Conservation (phyloP, 371 early-diverging fungal genomes). For the Saksenaea oblongispora region DNA sequence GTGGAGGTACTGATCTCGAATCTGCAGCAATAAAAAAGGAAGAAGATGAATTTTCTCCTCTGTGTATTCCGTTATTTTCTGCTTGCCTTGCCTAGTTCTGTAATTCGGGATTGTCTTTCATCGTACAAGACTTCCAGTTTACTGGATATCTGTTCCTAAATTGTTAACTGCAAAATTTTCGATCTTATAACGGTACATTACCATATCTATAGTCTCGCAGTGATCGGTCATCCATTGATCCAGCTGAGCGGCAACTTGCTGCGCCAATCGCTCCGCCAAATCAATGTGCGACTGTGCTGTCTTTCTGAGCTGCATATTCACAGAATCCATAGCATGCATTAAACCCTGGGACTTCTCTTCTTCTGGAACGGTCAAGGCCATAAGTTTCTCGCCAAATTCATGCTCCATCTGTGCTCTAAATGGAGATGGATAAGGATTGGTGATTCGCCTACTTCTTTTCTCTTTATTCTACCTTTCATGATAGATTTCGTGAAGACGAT, state of each 20-base stretch:
- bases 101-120: slow-evolving; percentile 12
- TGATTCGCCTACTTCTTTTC: not conserved
- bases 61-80: not conserved
- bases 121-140: slow-evolving; percentile 14
- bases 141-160: not conserved
- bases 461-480: slow-evolving; percentile 25
- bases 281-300: slow-evolving; percentile 40
- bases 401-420: slow-evolving; percentile 26
- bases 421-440: not conserved
- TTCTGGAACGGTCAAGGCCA: slow-evolving; percentile 9
- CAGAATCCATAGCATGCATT: slow-evolving; percentile 14
- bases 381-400: slow-evolving; percentile 37
- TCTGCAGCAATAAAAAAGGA: slow-evolving; percentile 8
- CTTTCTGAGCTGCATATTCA: slow-evolving; percentile 29
- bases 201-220: slow-evolving; percentile 12
- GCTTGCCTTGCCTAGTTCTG: slow-evolving; percentile 21
- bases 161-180: not conserved
- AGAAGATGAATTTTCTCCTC: not conserved
- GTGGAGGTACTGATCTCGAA: slow-evolving; percentile 17
- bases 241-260: slow-evolving; percentile 22
- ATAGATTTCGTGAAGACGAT: slow-evolving; percentile 27
- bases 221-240: slow-evolving; percentile 25
- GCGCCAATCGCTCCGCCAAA: slow-evolving; percentile 24
- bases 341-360: slow-evolving; percentile 13
- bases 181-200: too few relatives aligned